Evolutionary conservation across 805 yeast genomes (phyloP).

Genomic region (Metschnikowia corniflorae): DNA sequence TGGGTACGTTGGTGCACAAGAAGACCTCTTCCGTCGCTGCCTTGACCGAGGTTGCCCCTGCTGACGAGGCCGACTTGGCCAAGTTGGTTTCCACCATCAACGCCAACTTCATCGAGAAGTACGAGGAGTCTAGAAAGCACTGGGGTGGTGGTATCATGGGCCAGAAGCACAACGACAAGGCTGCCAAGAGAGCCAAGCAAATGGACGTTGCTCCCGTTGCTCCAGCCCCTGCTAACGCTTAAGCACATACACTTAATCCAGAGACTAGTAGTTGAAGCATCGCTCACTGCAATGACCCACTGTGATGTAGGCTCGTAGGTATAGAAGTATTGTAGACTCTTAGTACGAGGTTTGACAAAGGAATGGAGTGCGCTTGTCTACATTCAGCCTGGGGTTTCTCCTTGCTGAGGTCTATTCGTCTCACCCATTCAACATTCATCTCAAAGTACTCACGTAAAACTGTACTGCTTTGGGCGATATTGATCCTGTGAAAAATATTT

Average conservation of each 20-base stretch:
- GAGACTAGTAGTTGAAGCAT: conserved; percentile 1
- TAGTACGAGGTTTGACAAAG: too few relatives aligned
- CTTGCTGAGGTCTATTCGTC: too few relatives aligned
- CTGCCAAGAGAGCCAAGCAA: conserved; percentile 69
- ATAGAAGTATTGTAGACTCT: too few relatives aligned
- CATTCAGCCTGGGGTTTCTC: too few relatives aligned
- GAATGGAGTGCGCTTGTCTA: too few relatives aligned
- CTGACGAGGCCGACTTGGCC: conserved; percentile 93
- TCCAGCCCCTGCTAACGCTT: conserved; percentile 7
- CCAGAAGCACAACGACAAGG: conserved; percentile 84
- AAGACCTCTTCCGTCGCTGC: conserved; percentile 98
- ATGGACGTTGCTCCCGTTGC: conserved; percentile 60
- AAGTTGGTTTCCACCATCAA: conserved; percentile 88
- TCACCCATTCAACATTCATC: too few relatives aligned
- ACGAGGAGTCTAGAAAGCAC: conserved; percentile 95
- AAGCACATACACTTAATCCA: conserved; percentile 6
- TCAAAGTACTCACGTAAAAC: too few relatives aligned
- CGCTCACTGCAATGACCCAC: too few relatives aligned
- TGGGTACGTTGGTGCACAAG: conserved; percentile 95
- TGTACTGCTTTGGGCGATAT: too few relatives aligned
- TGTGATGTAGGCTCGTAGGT: too few relatives aligned
- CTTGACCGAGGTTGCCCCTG: conserved; percentile 89
- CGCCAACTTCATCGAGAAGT: conserved; percentile 89
- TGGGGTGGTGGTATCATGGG: conserved; percentile 99
- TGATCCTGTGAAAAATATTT: too few relatives aligned